These are phyloP conservation scores for Carpinus fangiana DNA, from an alignment of 306 rosid species.

Conservation along the genomic window DNA sequence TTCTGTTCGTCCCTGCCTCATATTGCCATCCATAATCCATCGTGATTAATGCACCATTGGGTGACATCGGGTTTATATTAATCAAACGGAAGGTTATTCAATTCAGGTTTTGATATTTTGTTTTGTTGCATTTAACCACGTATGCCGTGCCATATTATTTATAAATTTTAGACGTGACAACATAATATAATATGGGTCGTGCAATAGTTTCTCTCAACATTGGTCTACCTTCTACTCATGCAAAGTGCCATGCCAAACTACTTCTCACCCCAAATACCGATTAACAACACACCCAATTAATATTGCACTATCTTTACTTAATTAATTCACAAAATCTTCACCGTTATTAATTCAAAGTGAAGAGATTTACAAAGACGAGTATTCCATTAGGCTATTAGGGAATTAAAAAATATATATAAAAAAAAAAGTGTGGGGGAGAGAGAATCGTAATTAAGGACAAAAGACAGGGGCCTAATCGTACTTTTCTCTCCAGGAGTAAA, in stretches of 20 bases:
- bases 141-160: no score
- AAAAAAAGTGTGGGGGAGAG: background rate
- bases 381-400: background rate
- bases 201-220: no score
- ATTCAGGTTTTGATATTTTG: no score
- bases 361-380: background rate
- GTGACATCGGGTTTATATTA: no score
- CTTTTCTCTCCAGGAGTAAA: constrained; percentile 93
- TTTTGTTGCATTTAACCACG: no score
- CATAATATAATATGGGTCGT: no score
- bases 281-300: no score
- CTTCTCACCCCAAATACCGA: background rate
- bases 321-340: no score
- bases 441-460: background rate
- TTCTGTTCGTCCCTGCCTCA: background rate
- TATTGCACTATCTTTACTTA: no score
- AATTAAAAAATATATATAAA: background rate
- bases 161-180: no score
- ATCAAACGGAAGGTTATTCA: no score
- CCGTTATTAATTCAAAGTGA: background rate
- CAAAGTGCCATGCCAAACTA: background rate
- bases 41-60: no score
- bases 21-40: background rate
- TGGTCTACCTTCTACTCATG: background rate
- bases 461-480: constrained; percentile 48